These are phyloP conservation scores for Scenedesmus sp. DNA, from an alignment of 163 green algal species.

Conservation along the genomic window DNA sequence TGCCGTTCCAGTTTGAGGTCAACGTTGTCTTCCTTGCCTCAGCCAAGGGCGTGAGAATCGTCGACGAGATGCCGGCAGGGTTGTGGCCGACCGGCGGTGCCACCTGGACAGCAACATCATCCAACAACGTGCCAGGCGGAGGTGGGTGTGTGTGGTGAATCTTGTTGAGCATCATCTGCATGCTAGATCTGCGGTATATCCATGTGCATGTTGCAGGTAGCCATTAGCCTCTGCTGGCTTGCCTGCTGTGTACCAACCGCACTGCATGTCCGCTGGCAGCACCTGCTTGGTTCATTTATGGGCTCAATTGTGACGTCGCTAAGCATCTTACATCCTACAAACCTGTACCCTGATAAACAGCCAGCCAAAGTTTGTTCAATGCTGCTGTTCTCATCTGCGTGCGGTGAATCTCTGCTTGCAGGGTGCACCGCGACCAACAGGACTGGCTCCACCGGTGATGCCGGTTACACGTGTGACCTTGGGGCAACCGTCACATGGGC, in stretches of 20 bases:
- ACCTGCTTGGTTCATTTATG: no score
- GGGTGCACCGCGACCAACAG: neutral
- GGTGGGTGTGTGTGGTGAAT: neutral
- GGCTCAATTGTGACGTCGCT: no score
- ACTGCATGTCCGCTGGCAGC: no score
- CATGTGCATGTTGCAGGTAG: no score
- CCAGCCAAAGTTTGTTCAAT: no score
- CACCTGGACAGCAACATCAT: neutral
- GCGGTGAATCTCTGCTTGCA: neutral
- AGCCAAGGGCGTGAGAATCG: neutral
- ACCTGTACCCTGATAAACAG: no score
- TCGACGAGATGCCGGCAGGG: neutral
- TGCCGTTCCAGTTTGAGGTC: neutral
- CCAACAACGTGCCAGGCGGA: neutral
- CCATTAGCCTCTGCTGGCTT: no score
- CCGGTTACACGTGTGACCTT: neutral
- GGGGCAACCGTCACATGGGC: neutral
- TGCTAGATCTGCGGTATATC: no score
- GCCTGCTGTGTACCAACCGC: no score
- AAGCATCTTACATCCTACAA: no score
- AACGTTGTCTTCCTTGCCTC: neutral
- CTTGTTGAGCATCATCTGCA: no score
- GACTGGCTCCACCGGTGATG: neutral
- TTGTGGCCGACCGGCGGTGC: neutral
- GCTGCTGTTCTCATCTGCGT: neutral